Conservation (phyloP, 2,329 filamentous ascomycete species). For the Moelleriella libera region DNA sequence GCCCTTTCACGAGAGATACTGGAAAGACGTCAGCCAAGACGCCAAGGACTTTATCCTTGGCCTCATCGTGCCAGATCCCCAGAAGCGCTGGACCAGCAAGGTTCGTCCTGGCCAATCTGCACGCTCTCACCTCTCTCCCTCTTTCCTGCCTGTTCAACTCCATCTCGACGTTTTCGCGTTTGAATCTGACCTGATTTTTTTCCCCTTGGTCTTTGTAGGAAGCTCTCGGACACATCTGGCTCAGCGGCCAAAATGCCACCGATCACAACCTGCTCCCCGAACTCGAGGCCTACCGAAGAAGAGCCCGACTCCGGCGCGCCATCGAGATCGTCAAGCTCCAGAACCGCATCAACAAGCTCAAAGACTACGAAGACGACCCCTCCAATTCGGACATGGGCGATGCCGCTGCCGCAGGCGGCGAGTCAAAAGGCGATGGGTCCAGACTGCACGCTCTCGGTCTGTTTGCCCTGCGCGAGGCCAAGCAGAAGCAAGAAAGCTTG, state of each 20-base stretch:
- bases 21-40: conserved; percentile 91
- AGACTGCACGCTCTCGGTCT: conserved; percentile 6
- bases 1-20: conserved; percentile 94
- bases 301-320: conserved; percentile 78
- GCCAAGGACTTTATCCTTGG: conserved; percentile 86
- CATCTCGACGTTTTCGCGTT: no score
- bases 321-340: conserved; percentile 94
- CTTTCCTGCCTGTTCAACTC: neutral
- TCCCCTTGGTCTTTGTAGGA: conserved; percentile 29
- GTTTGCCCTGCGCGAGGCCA: conserved; percentile 12
- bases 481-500: conserved; percentile 67
- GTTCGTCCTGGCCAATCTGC: conserved; percentile 27
- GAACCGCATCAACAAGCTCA: conserved; percentile 89
- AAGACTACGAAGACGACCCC: conserved; percentile 75
- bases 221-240: conserved; percentile 73
- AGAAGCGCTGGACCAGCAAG: conserved; percentile 63
- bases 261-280: conserved; percentile 97
- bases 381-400: conserved; percentile 62
- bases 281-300: conserved; percentile 78
- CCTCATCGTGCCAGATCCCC: conserved; percentile 66
- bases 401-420: conserved; percentile 52
- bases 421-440: conserved; percentile 3
- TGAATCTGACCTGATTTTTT: neutral
- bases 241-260: conserved; percentile 79
- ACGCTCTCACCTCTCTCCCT: neutral